These are phyloP conservation scores for Moricandia moricandioides DNA, from an alignment of 345 rosid genomes.

Conservation along the genomic window DNA sequence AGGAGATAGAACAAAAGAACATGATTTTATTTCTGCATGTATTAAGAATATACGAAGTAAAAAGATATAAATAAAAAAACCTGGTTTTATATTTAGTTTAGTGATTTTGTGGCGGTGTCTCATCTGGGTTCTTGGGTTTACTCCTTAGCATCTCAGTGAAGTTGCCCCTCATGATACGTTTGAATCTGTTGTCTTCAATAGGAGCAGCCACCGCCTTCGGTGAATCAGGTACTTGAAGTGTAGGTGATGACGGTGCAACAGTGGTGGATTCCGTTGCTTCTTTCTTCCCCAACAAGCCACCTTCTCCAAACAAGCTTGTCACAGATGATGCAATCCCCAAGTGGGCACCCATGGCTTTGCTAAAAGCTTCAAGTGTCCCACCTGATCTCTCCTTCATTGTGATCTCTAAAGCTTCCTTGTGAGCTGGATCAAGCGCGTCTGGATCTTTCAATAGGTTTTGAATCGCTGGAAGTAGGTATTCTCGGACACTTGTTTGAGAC, in stretches of 20 bases:
- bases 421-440: conserved; percentile 90
- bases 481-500: conserved; percentile 64
- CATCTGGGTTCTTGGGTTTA: conserved; percentile 63
- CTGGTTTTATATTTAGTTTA: conserved; percentile 21
- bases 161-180: conserved; percentile 88
- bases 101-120: conserved; percentile 39
- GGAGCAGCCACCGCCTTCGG: conserved; percentile 42
- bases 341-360: conserved; percentile 95
- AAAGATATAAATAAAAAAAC: neutral
- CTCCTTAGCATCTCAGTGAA: conserved; percentile 85
- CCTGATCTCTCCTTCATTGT: conserved; percentile 87
- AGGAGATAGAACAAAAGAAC: neutral
- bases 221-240: conserved; percentile 48
- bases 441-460: conserved; percentile 81
- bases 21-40: conserved; percentile 15
- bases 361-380: conserved; percentile 71
- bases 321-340: conserved; percentile 89
- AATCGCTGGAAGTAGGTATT: conserved; percentile 73
- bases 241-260: conserved; percentile 34
- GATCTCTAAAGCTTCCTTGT: conserved; percentile 94
- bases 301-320: conserved; percentile 83
- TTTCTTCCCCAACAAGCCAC: conserved; percentile 79
- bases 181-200: conserved; percentile 82
- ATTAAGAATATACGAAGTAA: conserved; percentile 3
- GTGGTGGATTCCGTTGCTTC: conserved; percentile 46